These are phyloP conservation scores for Sphagnum contortum DNA, from an alignment of 225 moss, liverwort and hornwort genomes.

Conservation along the genomic window DNA sequence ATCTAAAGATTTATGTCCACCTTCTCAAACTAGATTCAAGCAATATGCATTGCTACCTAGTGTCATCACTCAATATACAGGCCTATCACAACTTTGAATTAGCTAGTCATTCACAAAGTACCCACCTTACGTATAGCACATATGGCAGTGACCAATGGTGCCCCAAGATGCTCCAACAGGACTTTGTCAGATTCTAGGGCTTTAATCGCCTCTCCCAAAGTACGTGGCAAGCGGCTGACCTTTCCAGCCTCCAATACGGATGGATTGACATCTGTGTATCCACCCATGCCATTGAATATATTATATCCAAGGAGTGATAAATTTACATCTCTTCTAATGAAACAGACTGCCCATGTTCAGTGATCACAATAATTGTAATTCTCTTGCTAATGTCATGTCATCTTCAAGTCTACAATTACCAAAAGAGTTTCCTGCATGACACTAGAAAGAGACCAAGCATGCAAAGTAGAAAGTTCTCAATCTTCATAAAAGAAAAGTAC, in stretches of 20 bases:
- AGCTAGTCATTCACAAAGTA: background rate
- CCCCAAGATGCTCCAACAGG: constrained; percentile 51
- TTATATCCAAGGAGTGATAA: background rate
- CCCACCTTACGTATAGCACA: constrained; percentile 73
- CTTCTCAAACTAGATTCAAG: background rate
- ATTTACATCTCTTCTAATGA: background rate
- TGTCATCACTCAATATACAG: too few species aligned
- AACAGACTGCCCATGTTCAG: background rate
- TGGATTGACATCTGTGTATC: constrained; percentile 57
- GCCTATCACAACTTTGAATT: background rate
- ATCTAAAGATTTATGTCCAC: background rate
- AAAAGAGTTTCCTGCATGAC: background rate
- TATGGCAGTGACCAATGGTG: constrained; percentile 65
- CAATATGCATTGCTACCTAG: too few species aligned
- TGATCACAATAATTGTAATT: background rate
- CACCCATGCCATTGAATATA: background rate
- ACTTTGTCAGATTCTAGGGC: constrained; percentile 50
- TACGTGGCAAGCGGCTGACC: constrained; percentile 40
- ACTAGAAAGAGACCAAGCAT: background rate
- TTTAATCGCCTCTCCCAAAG: constrained; percentile 44
- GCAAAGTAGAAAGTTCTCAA: too few species aligned
- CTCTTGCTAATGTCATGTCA: background rate
- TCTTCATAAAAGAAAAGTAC: too few species aligned
- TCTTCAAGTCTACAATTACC: background rate
- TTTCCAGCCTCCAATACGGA: constrained; percentile 31